Evolutionary conservation across 371 early-diverging fungal genomes (phyloP), one percentile per base, ranked within the genome.

Genomic region (Antonospora locustae): DNA sequence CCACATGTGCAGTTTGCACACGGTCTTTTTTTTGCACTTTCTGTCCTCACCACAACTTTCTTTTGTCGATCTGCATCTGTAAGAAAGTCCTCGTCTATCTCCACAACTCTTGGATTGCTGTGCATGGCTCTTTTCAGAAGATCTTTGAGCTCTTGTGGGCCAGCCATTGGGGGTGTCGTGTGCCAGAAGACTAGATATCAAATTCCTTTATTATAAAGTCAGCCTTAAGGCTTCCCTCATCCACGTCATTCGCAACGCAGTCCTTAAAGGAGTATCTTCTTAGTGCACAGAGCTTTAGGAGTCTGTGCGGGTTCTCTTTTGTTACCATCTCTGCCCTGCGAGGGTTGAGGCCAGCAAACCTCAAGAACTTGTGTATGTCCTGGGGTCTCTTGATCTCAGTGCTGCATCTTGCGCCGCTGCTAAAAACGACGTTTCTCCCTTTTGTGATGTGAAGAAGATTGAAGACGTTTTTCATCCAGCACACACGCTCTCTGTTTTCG

Each of bases 1-100:
- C 54, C 64, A 45, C 73, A 72, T 11, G 70, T 69, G 50, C 73
- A 72, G 47, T 67, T 67, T 0, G 63, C 67, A 59, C 73, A 72
- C 12, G 59, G 34, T 16, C 59, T 40, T 16, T 50, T 65, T 49
- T 49, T 49, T 40, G 6, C 20, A n/a, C 34, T 34, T 7, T 34
- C 9, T 9, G 7, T n/a, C 34, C 7, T n/a, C 7, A 9, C 34
- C 34, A n/a, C 34, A 7, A 16, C 4, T 40, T 40, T 4, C 16
- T 40, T 40, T 40, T 6, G 41, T n/a, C n/a, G n/a, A n/a, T n/a
- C n/a, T n/a, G n/a, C n/a, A n/a, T n/a, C n/a, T n/a, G n/a, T n/a
- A n/a, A n/a, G n/a, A n/a, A n/a, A n/a, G n/a, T n/a, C n/a, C n/a
- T n/a, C n/a, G n/a, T n/a, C n/a, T n/a, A n/a, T n/a, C n/a, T n/a